A percentile compares a stretch with the other conserved stretches of the same genome.
Conservation (phyloP, 441 rosid species). For the Gossypium schwendimanii region DNA sequence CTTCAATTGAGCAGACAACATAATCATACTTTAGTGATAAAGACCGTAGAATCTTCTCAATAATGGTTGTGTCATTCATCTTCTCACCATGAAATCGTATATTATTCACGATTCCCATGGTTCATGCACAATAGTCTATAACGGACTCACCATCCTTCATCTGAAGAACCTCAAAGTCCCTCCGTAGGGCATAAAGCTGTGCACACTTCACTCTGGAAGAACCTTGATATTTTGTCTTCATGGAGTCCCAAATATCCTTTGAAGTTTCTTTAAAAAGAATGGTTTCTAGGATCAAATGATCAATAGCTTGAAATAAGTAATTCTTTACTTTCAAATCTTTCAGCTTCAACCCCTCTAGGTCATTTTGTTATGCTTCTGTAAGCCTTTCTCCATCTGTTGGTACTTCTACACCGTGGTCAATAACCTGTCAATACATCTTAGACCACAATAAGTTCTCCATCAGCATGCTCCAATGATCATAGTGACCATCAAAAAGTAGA, state of each 20-base stretch:
- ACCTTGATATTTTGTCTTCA: neutral
- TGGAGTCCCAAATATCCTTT: neutral
- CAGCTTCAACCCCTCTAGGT: neutral
- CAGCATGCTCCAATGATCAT: neutral
- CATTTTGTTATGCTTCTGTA: neutral
- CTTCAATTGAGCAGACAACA: neutral
- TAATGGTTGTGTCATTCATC: neutral
- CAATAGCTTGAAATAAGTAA: neutral
- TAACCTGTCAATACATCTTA: neutral
- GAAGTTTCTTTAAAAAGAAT: neutral
- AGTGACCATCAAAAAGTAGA: neutral
- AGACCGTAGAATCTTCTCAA: neutral
- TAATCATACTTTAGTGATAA: neutral
- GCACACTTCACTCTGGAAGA: neutral
- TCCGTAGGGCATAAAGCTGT: neutral
- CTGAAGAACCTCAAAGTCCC: neutral
- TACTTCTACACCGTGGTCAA: too few species aligned
- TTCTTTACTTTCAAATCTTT: neutral
- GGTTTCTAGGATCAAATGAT: neutral
- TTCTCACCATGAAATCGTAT: too few species aligned
- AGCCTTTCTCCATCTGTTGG: neutral
- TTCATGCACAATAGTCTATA: neutral
- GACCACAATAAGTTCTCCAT: neutral
- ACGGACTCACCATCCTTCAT: neutral
- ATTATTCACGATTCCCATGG: too few species aligned